phyloP scores from a whole-genome alignment of 768 basidiomycete species.

The Cyclocybe cylindracea region DNA sequence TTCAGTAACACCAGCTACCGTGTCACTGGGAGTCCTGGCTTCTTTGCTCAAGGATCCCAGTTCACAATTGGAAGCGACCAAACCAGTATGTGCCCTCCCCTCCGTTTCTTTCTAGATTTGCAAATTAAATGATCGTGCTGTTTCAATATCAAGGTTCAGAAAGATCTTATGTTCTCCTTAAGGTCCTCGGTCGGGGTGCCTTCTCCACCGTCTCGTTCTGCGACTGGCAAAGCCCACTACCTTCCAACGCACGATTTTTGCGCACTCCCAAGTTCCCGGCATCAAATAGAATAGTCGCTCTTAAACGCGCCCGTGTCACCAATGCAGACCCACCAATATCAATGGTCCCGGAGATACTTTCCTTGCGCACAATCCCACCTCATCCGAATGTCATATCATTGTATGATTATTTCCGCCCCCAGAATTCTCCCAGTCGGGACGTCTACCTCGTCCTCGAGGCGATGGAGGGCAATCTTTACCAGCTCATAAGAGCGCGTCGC shows the following conservation, averaged over 20 bases:
- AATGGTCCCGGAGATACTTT: slow-evolving; percentile 8
- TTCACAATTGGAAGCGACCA: too few relatives aligned
- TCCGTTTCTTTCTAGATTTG: too few relatives aligned
- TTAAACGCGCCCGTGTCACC: too few relatives aligned
- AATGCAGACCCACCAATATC: neutral
- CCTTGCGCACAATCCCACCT: slow-evolving; percentile 76
- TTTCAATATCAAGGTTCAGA: slow-evolving; percentile 51
- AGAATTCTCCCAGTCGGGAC: slow-evolving; percentile 59
- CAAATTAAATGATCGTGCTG: too few relatives aligned
- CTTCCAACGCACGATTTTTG: slow-evolving; percentile 1
- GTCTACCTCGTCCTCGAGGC: slow-evolving; percentile 96
- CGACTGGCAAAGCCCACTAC: slow-evolving; percentile 70
- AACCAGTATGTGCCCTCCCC: too few relatives aligned
- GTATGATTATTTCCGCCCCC: slow-evolving; percentile 94
- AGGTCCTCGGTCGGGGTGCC: slow-evolving; percentile 88
- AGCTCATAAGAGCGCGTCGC: slow-evolving; percentile 90
- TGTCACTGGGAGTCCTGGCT: too few relatives aligned
- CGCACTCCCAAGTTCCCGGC: neutral
- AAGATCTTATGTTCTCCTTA: slow-evolving; percentile 87
- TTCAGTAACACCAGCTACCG: too few relatives aligned
- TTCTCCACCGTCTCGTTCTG: slow-evolving; percentile 94
- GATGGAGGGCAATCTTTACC: slow-evolving; percentile 98
- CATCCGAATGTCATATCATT: slow-evolving; percentile 94
- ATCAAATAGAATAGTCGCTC: too few relatives aligned
- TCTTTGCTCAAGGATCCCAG: too few relatives aligned